phyloP scores from a whole-genome alignment of 306 rosid genomes.

The Dalbergia oliveri region DNA sequence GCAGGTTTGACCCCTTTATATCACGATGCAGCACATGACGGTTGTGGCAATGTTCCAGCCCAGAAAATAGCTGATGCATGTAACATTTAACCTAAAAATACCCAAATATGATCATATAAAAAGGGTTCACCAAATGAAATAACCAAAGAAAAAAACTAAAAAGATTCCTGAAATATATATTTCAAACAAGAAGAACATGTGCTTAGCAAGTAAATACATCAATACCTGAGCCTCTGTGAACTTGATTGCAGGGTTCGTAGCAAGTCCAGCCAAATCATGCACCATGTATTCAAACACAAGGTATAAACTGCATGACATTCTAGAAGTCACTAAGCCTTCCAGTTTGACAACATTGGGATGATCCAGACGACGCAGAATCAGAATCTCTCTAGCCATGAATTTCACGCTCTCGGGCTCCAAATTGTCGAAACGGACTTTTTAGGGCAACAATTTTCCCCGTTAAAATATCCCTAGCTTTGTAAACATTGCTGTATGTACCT shows the following conservation, averaged over 20 bases:
- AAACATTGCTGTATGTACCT: slow-evolving; percentile 61
- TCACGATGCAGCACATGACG: slow-evolving; percentile 63
- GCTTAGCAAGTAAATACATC: slow-evolving; percentile 2
- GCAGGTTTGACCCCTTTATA: slow-evolving; percentile 63
- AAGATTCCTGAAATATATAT: slow-evolving; percentile 24
- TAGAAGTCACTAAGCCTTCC: slow-evolving; percentile 60
- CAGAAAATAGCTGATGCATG: slow-evolving; percentile 58
- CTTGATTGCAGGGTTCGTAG: slow-evolving; percentile 57
- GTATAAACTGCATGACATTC: slow-evolving; percentile 62
- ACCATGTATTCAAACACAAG: slow-evolving; percentile 62
- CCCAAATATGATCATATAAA: slow-evolving; percentile 12
- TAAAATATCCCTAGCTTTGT: slow-evolving; percentile 57
- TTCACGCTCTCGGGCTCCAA: slow-evolving; percentile 63
- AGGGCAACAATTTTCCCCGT: slow-evolving; percentile 58
- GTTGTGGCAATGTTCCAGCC: slow-evolving; percentile 63
- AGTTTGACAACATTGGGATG: slow-evolving; percentile 61
- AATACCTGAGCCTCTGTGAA: slow-evolving; percentile 59
- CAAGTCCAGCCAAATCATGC: slow-evolving; percentile 65
- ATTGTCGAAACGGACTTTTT: slow-evolving; percentile 61
- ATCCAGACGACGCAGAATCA: slow-evolving; percentile 58
- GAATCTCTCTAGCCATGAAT: slow-evolving; percentile 62
- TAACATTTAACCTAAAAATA: slow-evolving; percentile 60
- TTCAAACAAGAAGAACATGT: slow-evolving; percentile 27
- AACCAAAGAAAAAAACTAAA: slow-evolving; percentile 1
- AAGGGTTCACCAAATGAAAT: slow-evolving; percentile 1